These are phyloP conservation scores for Hypoxylon intermedium DNA, from an alignment of 495 filamentous ascomycete species.

Conservation along the genomic window DNA sequence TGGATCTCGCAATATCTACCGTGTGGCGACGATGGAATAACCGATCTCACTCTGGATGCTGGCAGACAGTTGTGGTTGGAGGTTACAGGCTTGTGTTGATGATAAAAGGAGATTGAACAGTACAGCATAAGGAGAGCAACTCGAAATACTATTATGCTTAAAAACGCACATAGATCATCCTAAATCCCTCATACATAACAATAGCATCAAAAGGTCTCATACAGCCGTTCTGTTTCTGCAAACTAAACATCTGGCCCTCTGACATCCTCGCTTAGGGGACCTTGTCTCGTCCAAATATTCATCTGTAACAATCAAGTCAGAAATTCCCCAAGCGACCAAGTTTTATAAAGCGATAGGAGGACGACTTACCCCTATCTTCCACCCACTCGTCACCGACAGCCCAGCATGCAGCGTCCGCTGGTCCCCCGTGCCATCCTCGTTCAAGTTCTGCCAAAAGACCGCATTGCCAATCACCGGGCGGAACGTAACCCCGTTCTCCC, in stretches of 20 bases:
- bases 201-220: neutral
- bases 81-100: slow-evolving; percentile 38
- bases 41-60: slow-evolving; percentile 36
- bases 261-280: slow-evolving; percentile 44
- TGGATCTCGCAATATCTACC: slow-evolving; percentile 57
- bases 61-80: slow-evolving; percentile 41
- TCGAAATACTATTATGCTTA: neutral
- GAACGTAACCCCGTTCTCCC: slow-evolving; percentile 69
- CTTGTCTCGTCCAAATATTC: slow-evolving; percentile 75
- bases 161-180: neutral
- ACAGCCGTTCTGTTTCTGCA: neutral
- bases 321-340: too few species aligned
- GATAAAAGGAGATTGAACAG: neutral
- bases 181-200: neutral
- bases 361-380: slow-evolving; percentile 65
- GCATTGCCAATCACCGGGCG: slow-evolving; percentile 72
- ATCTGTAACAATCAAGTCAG: slow-evolving; percentile 46
- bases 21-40: slow-evolving; percentile 43
- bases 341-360: too few species aligned
- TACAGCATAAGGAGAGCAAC: neutral
- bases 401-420: slow-evolving; percentile 73
- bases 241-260: slow-evolving; percentile 41
- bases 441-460: slow-evolving; percentile 78
- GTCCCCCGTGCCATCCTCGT: slow-evolving; percentile 63
- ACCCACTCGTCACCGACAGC: slow-evolving; percentile 68